These are phyloP conservation scores for Lichtheimia ornata DNA, from an alignment of 371 early-diverging fungal species.

Conservation along the genomic window DNA sequence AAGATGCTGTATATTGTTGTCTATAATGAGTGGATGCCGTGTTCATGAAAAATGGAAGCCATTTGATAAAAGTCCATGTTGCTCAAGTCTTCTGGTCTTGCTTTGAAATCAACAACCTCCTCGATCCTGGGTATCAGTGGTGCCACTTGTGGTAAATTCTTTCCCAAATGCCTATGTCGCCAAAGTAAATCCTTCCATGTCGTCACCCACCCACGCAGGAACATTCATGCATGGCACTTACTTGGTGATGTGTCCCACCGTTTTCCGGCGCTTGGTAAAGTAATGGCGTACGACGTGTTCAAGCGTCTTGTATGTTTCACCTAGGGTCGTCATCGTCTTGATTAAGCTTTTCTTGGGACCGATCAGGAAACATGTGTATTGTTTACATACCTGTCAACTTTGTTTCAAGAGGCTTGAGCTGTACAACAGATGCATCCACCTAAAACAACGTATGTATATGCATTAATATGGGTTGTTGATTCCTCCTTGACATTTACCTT, in stretches of 20 bases:
- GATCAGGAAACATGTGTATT: not conserved
- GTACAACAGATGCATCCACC: slow-evolving; percentile 78
- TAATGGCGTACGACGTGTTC: slow-evolving; percentile 68
- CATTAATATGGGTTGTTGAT: not conserved
- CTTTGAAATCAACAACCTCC: slow-evolving; percentile 42
- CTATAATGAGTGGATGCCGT: slow-evolving; percentile 9
- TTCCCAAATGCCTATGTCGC: slow-evolving; percentile 20
- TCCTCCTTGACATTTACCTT: slow-evolving; percentile 34
- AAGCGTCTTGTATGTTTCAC: slow-evolving; percentile 33
- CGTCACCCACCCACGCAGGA: no score
- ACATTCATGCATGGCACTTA: slow-evolving; percentile 12
- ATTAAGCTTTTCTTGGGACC: not conserved
- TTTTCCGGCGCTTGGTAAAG: slow-evolving; percentile 76
- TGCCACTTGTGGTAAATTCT: slow-evolving; percentile 33
- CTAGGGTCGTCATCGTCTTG: not conserved
- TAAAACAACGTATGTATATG: slow-evolving; percentile 2
- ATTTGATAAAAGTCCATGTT: slow-evolving; percentile 54
- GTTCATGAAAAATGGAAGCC: slow-evolving; percentile 43
- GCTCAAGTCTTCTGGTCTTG: slow-evolving; percentile 65
- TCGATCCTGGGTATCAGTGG: slow-evolving; percentile 49
- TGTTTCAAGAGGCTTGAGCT: slow-evolving; percentile 52
- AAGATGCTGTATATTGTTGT: no score
- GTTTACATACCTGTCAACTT: slow-evolving; percentile 12
- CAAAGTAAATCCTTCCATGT: not conserved
- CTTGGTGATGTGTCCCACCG: slow-evolving; percentile 66